Base-by-base conservation (phyloP, 2,329 filamentous ascomycete genomes). In the Byssochlamys sp. region DNA sequence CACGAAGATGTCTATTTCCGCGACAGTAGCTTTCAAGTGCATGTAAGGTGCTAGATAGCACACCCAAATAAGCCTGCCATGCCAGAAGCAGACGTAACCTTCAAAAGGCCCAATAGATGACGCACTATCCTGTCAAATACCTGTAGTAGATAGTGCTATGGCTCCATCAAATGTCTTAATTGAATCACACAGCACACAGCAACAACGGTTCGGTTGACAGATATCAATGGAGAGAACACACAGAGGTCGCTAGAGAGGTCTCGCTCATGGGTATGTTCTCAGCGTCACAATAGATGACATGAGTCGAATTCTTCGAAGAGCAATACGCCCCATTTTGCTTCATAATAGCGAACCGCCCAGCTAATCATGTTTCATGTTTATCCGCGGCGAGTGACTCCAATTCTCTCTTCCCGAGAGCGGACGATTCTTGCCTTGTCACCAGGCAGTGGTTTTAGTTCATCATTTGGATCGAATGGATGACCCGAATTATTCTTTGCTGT, bases 361-460 rank as follows among this genome's bases (percentile, higher is more conserved):
- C n/a, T 10, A 19, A 19, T 19, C 19, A 11, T 29, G 25, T n/a
- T 25, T 25, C n/a, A 51, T 28, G 12, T 35, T 58, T 33, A 53
- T 50, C 58, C 29, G 31, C 64, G 66, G 39, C 67, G 65, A 53
- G 57, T 64, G 39, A 73, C 59, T n/a, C 74, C 73, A 61, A 78
- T 78, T 55, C 76, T 68, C 61, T 78, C 76, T 61, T 78, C 76
- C 3, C 76, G 68, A 19, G 71, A 74, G 39, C 77, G 69, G 57
- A 78, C 73, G 61, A 78, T 78, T 57, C 75, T 67, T 31, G 76
- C 75, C 62, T 77, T 78, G 58, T 79, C 77, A 0, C 76, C 77
- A 1, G 77, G 77, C 51, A 79, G 65, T 14, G 77, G 77, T 62
- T 78, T 79, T 65, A 79, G 61, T 60, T 79, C 77, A 67, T 79